A percentile compares a stretch with the other conserved stretches of the same genome.
These are phyloP conservation scores for Backusella sp. DNA, from an alignment of 192 early-diverging fungal genomes.

Conservation along the genomic window DNA sequence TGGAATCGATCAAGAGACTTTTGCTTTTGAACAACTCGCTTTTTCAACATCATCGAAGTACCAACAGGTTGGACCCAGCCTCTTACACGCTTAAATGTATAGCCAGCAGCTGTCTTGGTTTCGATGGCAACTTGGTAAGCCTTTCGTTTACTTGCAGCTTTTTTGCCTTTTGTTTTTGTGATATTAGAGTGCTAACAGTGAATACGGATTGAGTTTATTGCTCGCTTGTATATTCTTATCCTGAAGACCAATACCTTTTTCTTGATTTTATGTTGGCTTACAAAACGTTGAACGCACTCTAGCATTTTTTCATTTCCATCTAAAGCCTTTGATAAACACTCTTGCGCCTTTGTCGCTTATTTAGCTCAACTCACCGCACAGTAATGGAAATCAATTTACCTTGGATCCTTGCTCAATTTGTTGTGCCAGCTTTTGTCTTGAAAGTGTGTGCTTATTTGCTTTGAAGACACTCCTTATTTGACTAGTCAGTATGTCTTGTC, in stretches of 20 bases:
- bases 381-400: background rate
- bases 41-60: slow-evolving; percentile 52
- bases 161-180: background rate
- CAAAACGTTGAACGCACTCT: background rate
- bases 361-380: background rate
- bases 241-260: background rate
- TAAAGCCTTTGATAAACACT: background rate
- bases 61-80: slow-evolving; percentile 36
- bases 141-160: background rate
- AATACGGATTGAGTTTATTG: background rate
- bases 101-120: background rate
- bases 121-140: slow-evolving; percentile 5
- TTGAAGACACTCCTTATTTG: background rate
- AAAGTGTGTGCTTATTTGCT: background rate
- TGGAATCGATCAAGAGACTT: slow-evolving; percentile 35
- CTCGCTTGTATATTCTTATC: background rate
- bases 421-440: background rate
- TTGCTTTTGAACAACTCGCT: slow-evolving; percentile 34
- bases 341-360: background rate
- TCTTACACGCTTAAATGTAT: slow-evolving; percentile 14
- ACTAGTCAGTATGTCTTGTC: background rate
- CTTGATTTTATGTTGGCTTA: background rate
- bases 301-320: background rate
- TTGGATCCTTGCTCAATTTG: background rate
- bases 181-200: background rate